Evolutionary conservation across 192 early-diverging fungal species (phyloP).

Genomic region (Dissophora globulifera): DNA sequence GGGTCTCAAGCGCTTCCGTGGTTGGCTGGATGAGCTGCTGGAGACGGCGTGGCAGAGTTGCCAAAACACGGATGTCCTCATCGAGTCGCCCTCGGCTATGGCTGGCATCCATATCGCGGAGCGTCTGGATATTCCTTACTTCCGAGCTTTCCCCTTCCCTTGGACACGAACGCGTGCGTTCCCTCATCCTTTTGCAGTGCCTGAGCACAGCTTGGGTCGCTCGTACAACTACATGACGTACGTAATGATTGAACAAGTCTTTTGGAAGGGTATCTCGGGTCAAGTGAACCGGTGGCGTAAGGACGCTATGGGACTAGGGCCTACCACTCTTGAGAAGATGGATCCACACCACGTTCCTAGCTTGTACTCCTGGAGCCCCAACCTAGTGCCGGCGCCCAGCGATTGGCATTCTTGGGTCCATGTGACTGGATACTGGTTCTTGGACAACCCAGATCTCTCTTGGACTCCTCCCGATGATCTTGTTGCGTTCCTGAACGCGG

Average conservation of each 20-base stretch:
- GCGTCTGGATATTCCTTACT: constrained; percentile 68
- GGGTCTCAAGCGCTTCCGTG: constrained; percentile 67
- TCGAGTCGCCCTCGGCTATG: constrained; percentile 76
- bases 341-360: constrained; percentile 67
- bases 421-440: constrained; percentile 79
- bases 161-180: constrained; percentile 80
- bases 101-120: constrained; percentile 78
- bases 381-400: constrained; percentile 66
- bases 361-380: constrained; percentile 71
- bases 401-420: constrained; percentile 80
- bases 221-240: constrained; percentile 75
- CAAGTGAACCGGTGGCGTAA: constrained; percentile 69
- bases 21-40: constrained; percentile 73
- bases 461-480: constrained; percentile 68
- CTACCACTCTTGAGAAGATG: constrained; percentile 62
- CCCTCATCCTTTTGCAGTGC: constrained; percentile 76
- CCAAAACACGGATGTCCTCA: constrained; percentile 72
- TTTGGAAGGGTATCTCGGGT: constrained; percentile 69
- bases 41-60: constrained; percentile 65
- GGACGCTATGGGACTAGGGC: constrained; percentile 54
- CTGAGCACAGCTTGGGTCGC: constrained; percentile 57
- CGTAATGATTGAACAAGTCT: constrained; percentile 73
- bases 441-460: constrained; percentile 70
- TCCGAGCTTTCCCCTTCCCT: constrained; percentile 77
- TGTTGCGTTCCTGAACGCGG: constrained; percentile 63